Conservation (phyloP, 176 grass and related monocot genomes). For the Carex parvula region DNA sequence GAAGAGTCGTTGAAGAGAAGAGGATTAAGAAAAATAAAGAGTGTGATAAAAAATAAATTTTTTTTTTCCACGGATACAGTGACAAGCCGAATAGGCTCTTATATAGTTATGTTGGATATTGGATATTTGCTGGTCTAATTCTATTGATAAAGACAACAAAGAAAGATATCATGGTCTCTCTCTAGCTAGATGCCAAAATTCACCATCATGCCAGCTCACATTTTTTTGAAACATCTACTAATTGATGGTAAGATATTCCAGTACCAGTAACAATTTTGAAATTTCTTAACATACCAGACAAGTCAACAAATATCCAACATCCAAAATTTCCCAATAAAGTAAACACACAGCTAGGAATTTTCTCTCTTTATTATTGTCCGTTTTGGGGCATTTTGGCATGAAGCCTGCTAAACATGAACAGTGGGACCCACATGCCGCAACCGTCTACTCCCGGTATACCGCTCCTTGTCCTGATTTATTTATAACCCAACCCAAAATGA, state of each 20-base stretch:
- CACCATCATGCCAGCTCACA: conserved; percentile 1
- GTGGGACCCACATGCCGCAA: background rate
- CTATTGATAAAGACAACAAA: background rate
- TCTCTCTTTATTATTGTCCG: background rate
- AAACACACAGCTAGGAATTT: background rate
- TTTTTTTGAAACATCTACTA: background rate
- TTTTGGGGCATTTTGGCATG: background rate
- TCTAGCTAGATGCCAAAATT: background rate
- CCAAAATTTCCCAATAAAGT: conserved; percentile 6
- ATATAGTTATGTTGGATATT: background rate
- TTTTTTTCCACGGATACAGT: too few species aligned
- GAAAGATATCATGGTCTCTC: background rate
- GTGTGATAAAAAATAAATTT: background rate
- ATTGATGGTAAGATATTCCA: too few species aligned
- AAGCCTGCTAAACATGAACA: background rate
- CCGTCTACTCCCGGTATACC: background rate
- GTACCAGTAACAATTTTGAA: too few species aligned
- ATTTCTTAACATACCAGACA: background rate
- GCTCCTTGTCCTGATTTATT: background rate
- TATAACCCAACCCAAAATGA: conserved; percentile 12
- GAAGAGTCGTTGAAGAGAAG: background rate
- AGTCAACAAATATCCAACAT: background rate
- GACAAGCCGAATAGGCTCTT: too few species aligned
- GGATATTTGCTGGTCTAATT: background rate
- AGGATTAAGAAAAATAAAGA: background rate